Base-by-base conservation (phyloP, 192 early-diverging fungal genomes). In the Geranomyces michiganensis region DNA sequence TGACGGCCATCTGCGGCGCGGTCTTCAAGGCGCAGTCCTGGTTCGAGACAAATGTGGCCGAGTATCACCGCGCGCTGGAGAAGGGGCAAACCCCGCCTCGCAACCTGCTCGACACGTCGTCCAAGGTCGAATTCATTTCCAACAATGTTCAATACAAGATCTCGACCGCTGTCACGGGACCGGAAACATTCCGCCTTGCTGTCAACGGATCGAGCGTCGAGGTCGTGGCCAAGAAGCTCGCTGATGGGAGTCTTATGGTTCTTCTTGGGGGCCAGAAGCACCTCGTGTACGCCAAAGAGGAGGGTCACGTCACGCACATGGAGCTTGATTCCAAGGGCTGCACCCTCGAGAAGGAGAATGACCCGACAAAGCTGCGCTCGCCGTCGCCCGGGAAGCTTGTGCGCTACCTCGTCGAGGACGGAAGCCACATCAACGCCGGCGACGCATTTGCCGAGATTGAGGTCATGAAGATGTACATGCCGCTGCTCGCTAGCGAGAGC, bases 381-480 rank as follows among this genome's bases (percentile, higher is more conserved):
- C 96, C 95, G 49, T 96, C 94, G 31, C 95, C 97, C 1, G 97
- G 97, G 46, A 99, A 99, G 81, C 90, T 99, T 68, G 93, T 97
- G 30, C 88, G 95, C 21, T 92, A 91, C 75, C 79, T 99, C 48
- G 87, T 96, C n/a, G 93, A 97, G 32, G 93, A 94, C 45, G 96
- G 96, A 49, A 89, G 88, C 67, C 97, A 98, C 70, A 86, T 99
- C 65, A 88, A 89, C 27, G 75, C 88, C 32, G 93, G 94, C 49
- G 90, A 98, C 69, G 92, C 94, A 1, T 97, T 92, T 81, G 97
- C 97, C 46, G 97, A 99, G 76, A 98, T 99, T 77, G 97, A 99
- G 86, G 94, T 96, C 53, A 99, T 99, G 97, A 99, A 99, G 85
- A 99, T 99, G 97, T 96, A 97, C 82, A 99, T 99, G 97, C 95